Evolutionary conservation across 164 flowering plant genomes (phyloP).

Genomic region (Magnolia officinalis): DNA sequence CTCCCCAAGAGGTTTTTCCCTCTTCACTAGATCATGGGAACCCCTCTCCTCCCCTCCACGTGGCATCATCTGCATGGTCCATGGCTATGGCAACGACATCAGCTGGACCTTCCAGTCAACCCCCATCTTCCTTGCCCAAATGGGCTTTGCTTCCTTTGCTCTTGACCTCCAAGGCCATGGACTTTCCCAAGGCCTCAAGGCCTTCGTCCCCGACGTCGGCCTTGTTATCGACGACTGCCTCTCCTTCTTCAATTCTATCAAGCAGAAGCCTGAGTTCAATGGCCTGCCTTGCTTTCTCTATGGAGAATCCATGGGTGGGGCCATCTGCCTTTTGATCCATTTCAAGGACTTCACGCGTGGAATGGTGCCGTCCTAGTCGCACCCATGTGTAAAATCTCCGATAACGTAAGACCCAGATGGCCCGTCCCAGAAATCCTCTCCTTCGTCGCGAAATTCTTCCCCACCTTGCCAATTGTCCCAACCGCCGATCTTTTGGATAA

Average conservation of each 20-base stretch:
- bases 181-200: constrained; percentile 65
- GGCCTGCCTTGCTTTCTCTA: constrained; percentile 52
- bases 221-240: constrained; percentile 57
- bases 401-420: constrained; percentile 73
- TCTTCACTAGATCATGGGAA: constrained; percentile 85
- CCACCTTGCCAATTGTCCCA: constrained; percentile 72
- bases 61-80: constrained; percentile 76
- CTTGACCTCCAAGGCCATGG: constrained; percentile 88
- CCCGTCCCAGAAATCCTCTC: constrained; percentile 69
- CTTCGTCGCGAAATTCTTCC: constrained; percentile 46
- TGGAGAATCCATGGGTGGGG: constrained; percentile 96
- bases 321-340: constrained; percentile 66
- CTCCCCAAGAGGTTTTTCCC: constrained; percentile 65
- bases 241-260: constrained; percentile 50
- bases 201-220: constrained; percentile 67
- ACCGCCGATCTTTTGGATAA: constrained; percentile 61
- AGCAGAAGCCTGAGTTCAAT: constrained; percentile 25
- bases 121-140: constrained; percentile 69
- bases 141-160: constrained; percentile 76
- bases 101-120: constrained; percentile 88
- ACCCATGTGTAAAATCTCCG: constrained; percentile 86
- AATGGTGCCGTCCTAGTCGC: constrained; percentile 72
- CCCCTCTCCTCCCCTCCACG: constrained; percentile 54
- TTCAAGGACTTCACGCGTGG: constrained; percentile 27
- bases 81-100: constrained; percentile 90